Evolutionary conservation across 2,329 filamentous ascomycete genomes (phyloP), one percentile per base, ranked within the genome.

Genomic region (Colletotrichum sp.): DNA sequence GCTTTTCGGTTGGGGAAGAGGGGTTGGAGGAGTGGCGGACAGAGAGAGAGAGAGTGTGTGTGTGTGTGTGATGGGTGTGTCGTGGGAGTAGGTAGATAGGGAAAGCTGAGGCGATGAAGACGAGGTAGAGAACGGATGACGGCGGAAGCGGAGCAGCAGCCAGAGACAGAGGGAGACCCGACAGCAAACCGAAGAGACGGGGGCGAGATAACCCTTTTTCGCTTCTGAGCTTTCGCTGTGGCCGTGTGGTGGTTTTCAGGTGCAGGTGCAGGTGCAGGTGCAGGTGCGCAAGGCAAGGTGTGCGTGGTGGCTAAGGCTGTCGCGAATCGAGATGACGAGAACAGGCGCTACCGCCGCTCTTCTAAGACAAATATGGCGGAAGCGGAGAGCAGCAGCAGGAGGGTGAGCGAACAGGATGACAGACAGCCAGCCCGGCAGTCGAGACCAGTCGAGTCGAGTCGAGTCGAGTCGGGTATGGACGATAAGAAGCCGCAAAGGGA

Each of bases 251-350:
- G 39, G 39, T 62, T 61, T 71, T 63, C 30, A 59, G 22, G 25
- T 59, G 55, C 27, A 25, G 27, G 12, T n/a, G n/a, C 22, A 25
- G 49, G 49, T 13, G 25, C 34, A 27, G 25, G 25, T 25, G 30
- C 30, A 49, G 44, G 44, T 52, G 44, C 44, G 44, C 22, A 52
- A 52, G 44, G 44, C n/a, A 52, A 34, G n/a, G n/a, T 64, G 32
- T 64, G 57, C 32, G 71, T 44, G 55, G 63, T 68, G 55, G 69
- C 72, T 39, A 39, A 65, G 52, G 71, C 19, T 74, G 70, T 73
- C 70, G 65, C 70, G 74, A 65, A 74, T 74, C 64, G 49, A 69
- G 64, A 73, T 73, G 73, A 69, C 44, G 30, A 68, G 63, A 73
- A 34, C 55, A 59, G n/a, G 34, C 70, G 74, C 74, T 57, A 76